Base-by-base conservation (phyloP, 2,329 filamentous ascomycete species). In the Fusarium penzigii region DNA sequence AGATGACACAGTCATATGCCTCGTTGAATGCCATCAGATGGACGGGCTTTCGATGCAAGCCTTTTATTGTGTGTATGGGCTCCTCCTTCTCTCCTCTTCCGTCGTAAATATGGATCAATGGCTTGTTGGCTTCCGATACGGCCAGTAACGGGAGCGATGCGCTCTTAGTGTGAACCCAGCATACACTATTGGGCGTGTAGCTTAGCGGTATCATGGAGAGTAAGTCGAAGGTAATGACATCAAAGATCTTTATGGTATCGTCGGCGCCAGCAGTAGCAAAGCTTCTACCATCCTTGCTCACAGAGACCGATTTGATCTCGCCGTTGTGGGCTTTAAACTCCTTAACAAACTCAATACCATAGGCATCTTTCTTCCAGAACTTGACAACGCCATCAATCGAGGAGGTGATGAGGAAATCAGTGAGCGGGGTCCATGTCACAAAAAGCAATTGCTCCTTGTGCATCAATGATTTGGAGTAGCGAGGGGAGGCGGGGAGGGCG, bases 381-480 rank as follows among this genome's bases (percentile, higher is more conserved):
- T 99, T 99, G 63, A 97, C 93, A 1, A 93, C 88, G n/a, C 95
- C 95, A 68, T 99, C 94, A 41, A 90, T 76, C 0, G 94, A 97
- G 55, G 89, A 90, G 1, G 94, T 99, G 57, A 99, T 94, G 38
- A 99, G 79, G 68, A 99, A 99, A 63, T 97, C 94, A 53, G 93
- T 97, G 53, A 88, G 78, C 1, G 92, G 92, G 1, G 95, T 96
- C 70, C 96, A 86, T 12, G 87, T 95, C 57, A 90, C 84, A 66
- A 92, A 97, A 51, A 88, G 84, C 45, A 99, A 75, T 74, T 96
- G 92, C 62, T 99, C 94, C 75, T 93, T 92, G 81, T 99, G 94
- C 95, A 99, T 99, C 66, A 99, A 79, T 42, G 94, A 97, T 68
- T 92, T 96, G 52, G 89, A 96, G 75, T 99, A 99, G 42, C 90